Conservation (phyloP, 805 yeast species). For the Candida cerambycidarum region DNA sequence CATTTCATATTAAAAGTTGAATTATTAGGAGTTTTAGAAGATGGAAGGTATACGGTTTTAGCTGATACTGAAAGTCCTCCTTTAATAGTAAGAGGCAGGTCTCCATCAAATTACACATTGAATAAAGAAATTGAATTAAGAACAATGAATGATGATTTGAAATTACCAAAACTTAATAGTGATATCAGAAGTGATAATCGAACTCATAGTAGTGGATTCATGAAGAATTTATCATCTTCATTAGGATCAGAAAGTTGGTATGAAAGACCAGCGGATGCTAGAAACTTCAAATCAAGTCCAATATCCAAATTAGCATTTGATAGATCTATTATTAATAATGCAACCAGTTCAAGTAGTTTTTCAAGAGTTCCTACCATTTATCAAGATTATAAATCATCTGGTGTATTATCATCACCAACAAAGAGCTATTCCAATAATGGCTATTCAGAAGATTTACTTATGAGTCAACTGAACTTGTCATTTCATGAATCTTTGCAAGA, state of each 20-base stretch:
- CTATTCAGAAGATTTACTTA: background rate
- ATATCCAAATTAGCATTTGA: slow-evolving; percentile 5
- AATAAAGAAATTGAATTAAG: slow-evolving; percentile 2
- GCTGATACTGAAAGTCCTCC: slow-evolving; percentile 59
- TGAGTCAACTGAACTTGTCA: background rate
- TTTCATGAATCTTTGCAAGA: background rate
- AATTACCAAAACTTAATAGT: background rate
- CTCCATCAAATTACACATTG: slow-evolving; percentile 56
- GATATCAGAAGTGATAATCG: background rate
- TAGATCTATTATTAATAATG: background rate
- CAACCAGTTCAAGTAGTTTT: background rate
- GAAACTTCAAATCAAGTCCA: slow-evolving; percentile 4
- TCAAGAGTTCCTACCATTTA: background rate
- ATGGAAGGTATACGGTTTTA: slow-evolving; percentile 29
- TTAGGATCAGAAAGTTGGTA: background rate
- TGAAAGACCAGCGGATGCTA: background rate
- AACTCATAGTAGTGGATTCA: background rate
- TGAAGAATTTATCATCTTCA: background rate
- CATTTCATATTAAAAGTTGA: slow-evolving; percentile 54
- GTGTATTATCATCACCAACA: background rate
- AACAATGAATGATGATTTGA: background rate
- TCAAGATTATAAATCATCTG: background rate
- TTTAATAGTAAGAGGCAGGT: slow-evolving; percentile 60
- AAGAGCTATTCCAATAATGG: background rate
- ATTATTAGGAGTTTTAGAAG: slow-evolving; percentile 45